phyloP scores from a whole-genome alignment of 148 eudicot species.

The Cornus kousa region DNA sequence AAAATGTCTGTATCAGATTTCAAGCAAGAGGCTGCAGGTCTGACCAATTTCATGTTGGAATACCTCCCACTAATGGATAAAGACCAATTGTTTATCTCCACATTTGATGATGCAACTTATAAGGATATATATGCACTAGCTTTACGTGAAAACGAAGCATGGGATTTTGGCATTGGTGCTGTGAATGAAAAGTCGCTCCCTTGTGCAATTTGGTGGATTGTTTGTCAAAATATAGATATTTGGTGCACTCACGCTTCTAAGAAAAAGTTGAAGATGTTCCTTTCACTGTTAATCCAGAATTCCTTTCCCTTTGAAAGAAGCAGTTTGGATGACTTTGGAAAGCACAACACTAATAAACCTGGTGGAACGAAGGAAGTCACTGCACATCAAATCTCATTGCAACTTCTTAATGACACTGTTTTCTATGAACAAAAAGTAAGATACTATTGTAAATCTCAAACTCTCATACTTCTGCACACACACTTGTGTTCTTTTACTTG shows the following conservation, averaged over 20 bases:
- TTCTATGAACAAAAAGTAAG: slow-evolving; percentile 81
- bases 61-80: slow-evolving; percentile 34
- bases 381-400: slow-evolving; percentile 48
- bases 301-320: slow-evolving; percentile 32
- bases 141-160: slow-evolving; percentile 23
- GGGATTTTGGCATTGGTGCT: slow-evolving; percentile 60
- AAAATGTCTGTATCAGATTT: slow-evolving; percentile 33
- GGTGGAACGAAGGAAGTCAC: slow-evolving; percentile 36
- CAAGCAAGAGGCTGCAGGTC: slow-evolving; percentile 65
- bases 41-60: slow-evolving; percentile 57
- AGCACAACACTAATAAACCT: slow-evolving; percentile 13
- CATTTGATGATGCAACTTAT: slow-evolving; percentile 16
- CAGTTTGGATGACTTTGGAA: slow-evolving; percentile 20
- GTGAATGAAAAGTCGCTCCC: slow-evolving; percentile 59
- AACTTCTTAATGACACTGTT: slow-evolving; percentile 58
- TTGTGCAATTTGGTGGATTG: slow-evolving; percentile 70
- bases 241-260: slow-evolving; percentile 76
- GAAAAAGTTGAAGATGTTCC: slow-evolving; percentile 62
- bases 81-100: slow-evolving; percentile 21
- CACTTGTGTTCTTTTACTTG: background rate
- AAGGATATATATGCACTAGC: slow-evolving; percentile 13
- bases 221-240: slow-evolving; percentile 69
- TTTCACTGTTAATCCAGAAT: slow-evolving; percentile 42
- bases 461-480: background rate
- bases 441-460: slow-evolving; percentile 10